Percentiles rank a stretch among this genome's conserved stretches.
Conservation (phyloP, 768 basidiomycete genomes). For the Peribolospora kevripleyi region DNA sequence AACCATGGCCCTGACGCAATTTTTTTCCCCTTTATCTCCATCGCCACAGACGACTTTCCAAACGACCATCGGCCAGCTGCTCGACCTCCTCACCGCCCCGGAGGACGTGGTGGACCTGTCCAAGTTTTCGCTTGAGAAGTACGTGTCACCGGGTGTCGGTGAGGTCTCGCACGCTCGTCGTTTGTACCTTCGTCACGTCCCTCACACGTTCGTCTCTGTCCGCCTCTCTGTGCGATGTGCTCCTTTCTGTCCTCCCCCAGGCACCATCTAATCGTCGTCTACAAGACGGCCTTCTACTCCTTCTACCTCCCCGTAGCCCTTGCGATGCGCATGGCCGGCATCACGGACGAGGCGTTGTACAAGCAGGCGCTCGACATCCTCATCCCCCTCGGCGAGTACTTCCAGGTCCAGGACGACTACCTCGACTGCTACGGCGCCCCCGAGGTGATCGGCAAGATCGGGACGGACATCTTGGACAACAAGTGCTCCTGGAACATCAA, state of each 20-base stretch:
- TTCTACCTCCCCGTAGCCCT: conserved; percentile 97
- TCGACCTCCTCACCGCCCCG: conserved; percentile 85
- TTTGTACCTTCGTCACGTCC: background rate
- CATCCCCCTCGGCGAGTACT: conserved; percentile 83
- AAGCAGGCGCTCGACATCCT: conserved; percentile 54
- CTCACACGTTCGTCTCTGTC: background rate
- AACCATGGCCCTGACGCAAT: background rate
- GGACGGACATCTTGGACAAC: conserved; percentile 95
- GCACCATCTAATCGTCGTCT: conserved; percentile 75
- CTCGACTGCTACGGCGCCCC: conserved; percentile 77
- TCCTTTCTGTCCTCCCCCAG: conserved; percentile 21
- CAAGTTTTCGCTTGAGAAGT: conserved; percentile 74
- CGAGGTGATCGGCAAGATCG: conserved; percentile 83
- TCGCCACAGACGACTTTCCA: conserved; percentile 37
- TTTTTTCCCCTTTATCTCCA: background rate
- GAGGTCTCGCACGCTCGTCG: background rate
- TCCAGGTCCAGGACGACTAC: conserved; percentile 96
- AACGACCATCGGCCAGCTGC: conserved; percentile 87
- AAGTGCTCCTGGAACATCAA: conserved; percentile 97
- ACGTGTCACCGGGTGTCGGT: conserved; percentile 9
- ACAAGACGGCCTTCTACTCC: conserved; percentile 94
- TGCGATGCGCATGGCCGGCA: conserved; percentile 47
- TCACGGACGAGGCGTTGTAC: conserved; percentile 34
- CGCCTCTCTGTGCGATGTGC: background rate
- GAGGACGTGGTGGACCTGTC: conserved; percentile 65